Evolutionary conservation across 129 eudicot species (phyloP), one percentile per base, ranked within the genome.

Genomic region (Cynara cardunculus): DNA sequence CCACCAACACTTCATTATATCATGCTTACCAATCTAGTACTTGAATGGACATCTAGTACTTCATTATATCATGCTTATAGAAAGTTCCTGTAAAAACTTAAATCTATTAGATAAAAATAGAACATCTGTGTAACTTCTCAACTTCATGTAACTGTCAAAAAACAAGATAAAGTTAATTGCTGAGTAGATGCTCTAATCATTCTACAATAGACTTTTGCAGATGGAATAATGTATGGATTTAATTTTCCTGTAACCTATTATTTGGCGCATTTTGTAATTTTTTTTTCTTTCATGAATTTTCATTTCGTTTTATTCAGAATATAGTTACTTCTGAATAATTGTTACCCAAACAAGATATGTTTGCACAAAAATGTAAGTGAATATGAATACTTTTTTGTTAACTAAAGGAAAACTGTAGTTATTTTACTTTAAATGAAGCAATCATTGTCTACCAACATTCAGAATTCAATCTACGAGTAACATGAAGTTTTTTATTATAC

Each of bases 321-420:
- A 18, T 56, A n/a, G 1, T 56, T 56, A 56, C 65, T 56, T 18
- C n/a, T 56, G 24, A n/a, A n/a, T 56, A 56, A 56, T 19, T 56
- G 16, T 13, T 26, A 21, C 46, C 71, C 56, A 62, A 65, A 34
- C 9, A 64, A 56, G 25, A 24, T 62, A 25, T 68, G 7, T 13
- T 34, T 35, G 34, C 35, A 35, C 24, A 65, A 77, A 19, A 64
- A 77, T 25, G 59, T 35, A 53, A 64, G 81, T 35, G 81, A 24
- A 62, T 2, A 34, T 19, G 27, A 56, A 3, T 3, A 5, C 3
- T 44, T 8, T 35, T 27, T 26, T 12, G 68, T 68, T 39, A 25
- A 18, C 21, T 19, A 39, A 37, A 78, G 11, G 25, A 35, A 78
- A 78, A 9, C 11, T 39, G 21, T 25, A 25, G 65, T 25, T 64